These are phyloP conservation scores for Asterella californica DNA, from an alignment of 225 moss, liverwort and hornwort genomes.

Conservation along the genomic window DNA sequence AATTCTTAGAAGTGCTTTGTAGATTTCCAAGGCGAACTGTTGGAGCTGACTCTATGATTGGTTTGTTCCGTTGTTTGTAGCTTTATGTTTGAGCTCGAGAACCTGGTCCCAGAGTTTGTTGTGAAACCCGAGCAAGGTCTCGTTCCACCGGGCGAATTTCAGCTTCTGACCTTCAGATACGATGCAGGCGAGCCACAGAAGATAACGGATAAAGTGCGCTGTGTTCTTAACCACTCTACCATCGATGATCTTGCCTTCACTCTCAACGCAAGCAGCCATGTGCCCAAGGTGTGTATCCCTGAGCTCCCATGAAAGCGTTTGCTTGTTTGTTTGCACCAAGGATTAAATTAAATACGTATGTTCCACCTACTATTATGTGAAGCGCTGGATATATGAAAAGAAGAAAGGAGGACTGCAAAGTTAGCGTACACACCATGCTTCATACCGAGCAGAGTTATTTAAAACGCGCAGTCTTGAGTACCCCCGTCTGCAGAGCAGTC, in stretches of 20 bases:
- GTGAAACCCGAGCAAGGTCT: conserved; percentile 89
- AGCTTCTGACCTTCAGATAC: conserved; percentile 76
- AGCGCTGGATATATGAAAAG: no score
- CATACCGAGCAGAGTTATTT: neutral
- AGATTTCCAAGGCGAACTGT: neutral
- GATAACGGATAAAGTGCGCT: conserved; percentile 54
- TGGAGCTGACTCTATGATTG: neutral
- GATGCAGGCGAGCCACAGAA: conserved; percentile 81
- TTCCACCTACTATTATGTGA: no score
- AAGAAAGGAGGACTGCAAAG: no score
- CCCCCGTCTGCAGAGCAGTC: neutral
- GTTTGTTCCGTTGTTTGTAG: conserved; percentile 40
- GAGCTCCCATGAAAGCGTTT: neutral
- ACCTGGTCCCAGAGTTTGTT: conserved; percentile 65
- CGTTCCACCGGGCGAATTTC: conserved; percentile 75
- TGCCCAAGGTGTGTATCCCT: conserved; percentile 56
- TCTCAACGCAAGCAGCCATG: conserved; percentile 81
- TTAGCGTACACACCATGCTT: neutral
- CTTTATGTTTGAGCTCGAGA: conserved; percentile 64
- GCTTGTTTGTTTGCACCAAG: neutral
- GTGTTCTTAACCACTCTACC: conserved; percentile 70
- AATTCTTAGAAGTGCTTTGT: neutral
- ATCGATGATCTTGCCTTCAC: conserved; percentile 61
- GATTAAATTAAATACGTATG: neutral
- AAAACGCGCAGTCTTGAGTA: neutral